These are phyloP conservation scores for Huiozyma sinensis DNA, from an alignment of 805 yeast species.

Conservation along the genomic window DNA sequence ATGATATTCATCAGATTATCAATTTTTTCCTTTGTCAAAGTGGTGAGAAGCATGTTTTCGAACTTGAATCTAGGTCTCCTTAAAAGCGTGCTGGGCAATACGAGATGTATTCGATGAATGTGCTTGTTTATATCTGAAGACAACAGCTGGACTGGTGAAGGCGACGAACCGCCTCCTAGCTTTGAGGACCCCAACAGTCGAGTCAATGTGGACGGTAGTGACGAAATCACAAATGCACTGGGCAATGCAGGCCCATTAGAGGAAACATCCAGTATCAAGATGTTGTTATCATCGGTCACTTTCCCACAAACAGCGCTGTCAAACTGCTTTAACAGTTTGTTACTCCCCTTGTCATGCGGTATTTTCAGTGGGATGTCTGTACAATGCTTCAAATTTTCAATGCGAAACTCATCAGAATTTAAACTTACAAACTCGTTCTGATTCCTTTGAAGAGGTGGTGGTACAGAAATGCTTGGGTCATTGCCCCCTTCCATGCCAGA, in stretches of 20 bases:
- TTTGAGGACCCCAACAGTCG: constrained; percentile 2
- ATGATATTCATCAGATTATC: constrained; percentile 13
- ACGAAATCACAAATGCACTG: constrained; percentile 3
- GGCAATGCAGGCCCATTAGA: constrained; percentile 14
- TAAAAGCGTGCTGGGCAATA: constrained; percentile 25
- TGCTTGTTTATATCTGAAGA: not conserved
- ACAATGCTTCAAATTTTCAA: constrained; percentile 1
- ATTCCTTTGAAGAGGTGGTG: constrained; percentile 3
- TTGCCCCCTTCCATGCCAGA: too few relatives aligned
- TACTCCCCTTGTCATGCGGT: not conserved
- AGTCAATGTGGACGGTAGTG: constrained; percentile 4
- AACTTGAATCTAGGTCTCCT: constrained; percentile 24
- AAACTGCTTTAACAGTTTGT: too few relatives aligned
- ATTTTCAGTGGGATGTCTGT: constrained; percentile 1
- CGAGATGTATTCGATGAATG: constrained; percentile 18
- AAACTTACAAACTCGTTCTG: constrained; percentile 3
- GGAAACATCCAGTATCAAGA: constrained; percentile 16
- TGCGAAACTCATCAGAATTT: constrained; percentile 4
- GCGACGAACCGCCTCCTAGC: not conserved
- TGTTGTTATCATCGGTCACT: constrained; percentile 2
- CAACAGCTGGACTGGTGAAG: not conserved
- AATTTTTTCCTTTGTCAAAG: constrained; percentile 13
- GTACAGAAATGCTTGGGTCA: too few relatives aligned
- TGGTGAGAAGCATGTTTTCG: constrained; percentile 17
- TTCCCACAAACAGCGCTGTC: not conserved